phyloP scores from a whole-genome alignment of 495 filamentous ascomycete genomes.

The Aspergillus ostianus region DNA sequence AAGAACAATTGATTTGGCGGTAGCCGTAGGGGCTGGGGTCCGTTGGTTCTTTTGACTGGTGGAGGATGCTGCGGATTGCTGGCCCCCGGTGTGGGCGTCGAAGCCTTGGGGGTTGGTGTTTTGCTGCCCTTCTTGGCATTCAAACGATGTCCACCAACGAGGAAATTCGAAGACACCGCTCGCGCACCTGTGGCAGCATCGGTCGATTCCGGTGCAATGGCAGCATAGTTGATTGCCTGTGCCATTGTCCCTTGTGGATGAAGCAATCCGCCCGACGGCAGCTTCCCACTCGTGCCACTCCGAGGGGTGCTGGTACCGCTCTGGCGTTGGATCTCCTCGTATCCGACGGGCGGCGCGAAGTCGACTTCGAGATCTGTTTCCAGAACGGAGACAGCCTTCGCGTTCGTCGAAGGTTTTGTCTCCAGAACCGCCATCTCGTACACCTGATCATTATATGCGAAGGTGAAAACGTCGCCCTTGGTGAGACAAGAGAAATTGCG shows the following conservation, averaged over 20 bases:
- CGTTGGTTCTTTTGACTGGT: slow-evolving; percentile 57
- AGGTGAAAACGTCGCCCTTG: slow-evolving; percentile 89
- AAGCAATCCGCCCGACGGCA: slow-evolving; percentile 68
- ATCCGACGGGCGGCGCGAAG: slow-evolving; percentile 90
- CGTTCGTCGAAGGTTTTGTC: slow-evolving; percentile 75
- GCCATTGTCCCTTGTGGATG: slow-evolving; percentile 92
- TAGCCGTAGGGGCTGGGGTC: slow-evolving; percentile 83
- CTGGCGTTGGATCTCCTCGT: slow-evolving; percentile 70
- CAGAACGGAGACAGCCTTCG: slow-evolving; percentile 81
- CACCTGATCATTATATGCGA: slow-evolving; percentile 88
- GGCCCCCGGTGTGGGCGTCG: slow-evolving; percentile 71
- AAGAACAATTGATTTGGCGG: slow-evolving; percentile 92
- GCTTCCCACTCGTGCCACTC: slow-evolving; percentile 56
- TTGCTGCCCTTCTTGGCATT: slow-evolving; percentile 78
- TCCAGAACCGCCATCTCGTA: slow-evolving; percentile 92
- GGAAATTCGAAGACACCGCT: slow-evolving; percentile 75
- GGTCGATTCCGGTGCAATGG: slow-evolving; percentile 79
- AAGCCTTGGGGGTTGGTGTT: slow-evolving; percentile 72
- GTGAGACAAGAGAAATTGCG: slow-evolving; percentile 92
- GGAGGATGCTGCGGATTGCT: slow-evolving; percentile 54
- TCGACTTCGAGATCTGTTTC: slow-evolving; percentile 96
- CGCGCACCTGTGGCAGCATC: slow-evolving; percentile 58
- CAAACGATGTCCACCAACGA: slow-evolving; percentile 70
- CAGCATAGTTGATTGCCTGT: slow-evolving; percentile 90
- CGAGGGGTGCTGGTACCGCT: slow-evolving; percentile 67